These are phyloP conservation scores for Mayamaea pseudoterrestris DNA, from an alignment of 108 stramenopile species.

Conservation along the genomic window DNA sequence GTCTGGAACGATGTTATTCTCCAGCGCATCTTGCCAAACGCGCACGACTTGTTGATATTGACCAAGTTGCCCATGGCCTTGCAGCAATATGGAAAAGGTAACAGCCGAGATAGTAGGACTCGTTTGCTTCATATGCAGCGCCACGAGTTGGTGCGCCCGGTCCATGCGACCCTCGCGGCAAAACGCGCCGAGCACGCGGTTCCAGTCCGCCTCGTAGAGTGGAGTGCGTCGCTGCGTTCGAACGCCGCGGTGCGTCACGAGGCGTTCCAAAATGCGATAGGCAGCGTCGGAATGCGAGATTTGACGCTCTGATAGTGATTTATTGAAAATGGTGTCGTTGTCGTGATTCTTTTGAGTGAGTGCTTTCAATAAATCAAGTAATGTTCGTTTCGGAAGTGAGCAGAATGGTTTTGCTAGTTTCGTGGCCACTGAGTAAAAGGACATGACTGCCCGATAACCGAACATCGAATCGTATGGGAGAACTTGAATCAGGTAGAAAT, in stretches of 20 bases:
- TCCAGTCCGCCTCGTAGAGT: constrained; percentile 64
- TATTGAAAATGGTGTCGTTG: neutral
- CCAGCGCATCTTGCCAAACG: constrained; percentile 28
- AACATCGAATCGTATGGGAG: too few relatives aligned
- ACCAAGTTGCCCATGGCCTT: constrained; percentile 50
- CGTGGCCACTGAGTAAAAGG: too few relatives aligned
- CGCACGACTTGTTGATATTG: constrained; percentile 51
- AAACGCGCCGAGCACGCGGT: constrained; percentile 60
- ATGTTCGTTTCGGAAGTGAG: constrained; percentile 25
- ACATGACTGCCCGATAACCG: too few relatives aligned
- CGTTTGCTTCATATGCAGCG: constrained; percentile 51
- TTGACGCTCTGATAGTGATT: neutral
- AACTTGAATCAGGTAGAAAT: too few relatives aligned
- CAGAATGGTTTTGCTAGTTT: constrained; percentile 33
- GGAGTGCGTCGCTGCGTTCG: constrained; percentile 7
- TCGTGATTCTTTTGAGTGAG: constrained; percentile 24
- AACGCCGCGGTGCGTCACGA: constrained; percentile 49
- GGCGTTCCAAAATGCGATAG: constrained; percentile 60
- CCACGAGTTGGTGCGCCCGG: constrained; percentile 57
- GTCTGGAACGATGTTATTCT: constrained; percentile 22
- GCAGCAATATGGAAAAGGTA: constrained; percentile 64
- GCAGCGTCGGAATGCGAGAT: constrained; percentile 30
- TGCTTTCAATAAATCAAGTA: constrained; percentile 38
- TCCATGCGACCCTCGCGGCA: constrained; percentile 37
- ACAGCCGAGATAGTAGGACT: constrained; percentile 59